phyloP scores from a whole-genome alignment of 345 rosid genomes.

The Pugionium cornutum region DNA sequence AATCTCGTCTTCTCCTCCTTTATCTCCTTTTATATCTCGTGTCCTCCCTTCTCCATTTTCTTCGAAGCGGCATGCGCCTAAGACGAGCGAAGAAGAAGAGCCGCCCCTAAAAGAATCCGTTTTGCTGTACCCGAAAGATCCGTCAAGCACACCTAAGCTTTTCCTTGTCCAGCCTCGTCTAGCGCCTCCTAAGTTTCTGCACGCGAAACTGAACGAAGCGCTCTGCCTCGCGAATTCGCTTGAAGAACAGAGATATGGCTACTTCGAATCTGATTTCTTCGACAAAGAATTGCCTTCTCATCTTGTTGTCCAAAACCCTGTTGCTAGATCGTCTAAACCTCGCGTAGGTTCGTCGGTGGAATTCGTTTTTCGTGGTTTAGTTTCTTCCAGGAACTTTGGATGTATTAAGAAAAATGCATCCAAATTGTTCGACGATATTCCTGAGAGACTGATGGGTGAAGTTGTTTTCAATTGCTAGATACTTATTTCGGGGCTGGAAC shows the following conservation, averaged over 20 bases:
- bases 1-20: neutral
- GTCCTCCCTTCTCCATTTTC: slow-evolving; percentile 37
- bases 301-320: slow-evolving; percentile 81
- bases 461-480: slow-evolving; percentile 45
- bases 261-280: slow-evolving; percentile 64
- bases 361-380: neutral
- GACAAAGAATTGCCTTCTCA: slow-evolving; percentile 77
- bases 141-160: slow-evolving; percentile 70
- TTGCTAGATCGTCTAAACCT: slow-evolving; percentile 56
- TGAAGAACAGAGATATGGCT: slow-evolving; percentile 90
- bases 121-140: slow-evolving; percentile 59
- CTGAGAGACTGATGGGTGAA: slow-evolving; percentile 17
- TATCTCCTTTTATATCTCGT: slow-evolving; percentile 21
- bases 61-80: slow-evolving; percentile 40
- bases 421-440: slow-evolving; percentile 24
- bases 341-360: slow-evolving; percentile 56
- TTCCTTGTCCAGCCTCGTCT: slow-evolving; percentile 92
- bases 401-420: slow-evolving; percentile 22
- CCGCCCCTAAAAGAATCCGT: slow-evolving; percentile 28
- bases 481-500: slow-evolving; percentile 86
- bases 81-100: slow-evolving; percentile 18
- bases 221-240: slow-evolving; percentile 88
- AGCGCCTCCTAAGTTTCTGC: slow-evolving; percentile 59
- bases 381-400: neutral
- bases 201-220: slow-evolving; percentile 87